Evolutionary conservation across 1,139 yeast genomes (phyloP).

Genomic region (Lodderomyces orthopsilosis): DNA sequence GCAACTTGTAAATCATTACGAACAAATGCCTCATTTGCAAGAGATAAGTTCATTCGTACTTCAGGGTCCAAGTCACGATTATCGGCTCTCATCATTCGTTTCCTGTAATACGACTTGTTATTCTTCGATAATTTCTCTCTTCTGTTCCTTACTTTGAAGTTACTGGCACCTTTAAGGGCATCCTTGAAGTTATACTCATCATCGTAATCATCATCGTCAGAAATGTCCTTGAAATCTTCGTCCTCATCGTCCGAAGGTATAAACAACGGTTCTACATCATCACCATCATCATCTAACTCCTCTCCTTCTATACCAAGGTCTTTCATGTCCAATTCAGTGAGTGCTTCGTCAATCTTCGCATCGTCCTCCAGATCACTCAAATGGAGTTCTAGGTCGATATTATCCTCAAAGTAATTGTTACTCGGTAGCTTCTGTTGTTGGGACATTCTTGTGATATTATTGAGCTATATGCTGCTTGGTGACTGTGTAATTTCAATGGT

Average conservation of each 20-base stretch:
- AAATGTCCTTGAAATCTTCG: constrained; percentile 9
- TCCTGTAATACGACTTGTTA: constrained; percentile 29
- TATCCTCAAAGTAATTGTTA: background rate
- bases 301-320: background rate
- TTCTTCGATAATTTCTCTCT: constrained; percentile 29
- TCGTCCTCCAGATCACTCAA: constrained; percentile 2
- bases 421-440: constrained; percentile 3
- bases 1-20: constrained; percentile 65
- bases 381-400: background rate
- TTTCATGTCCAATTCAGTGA: constrained; percentile 2
- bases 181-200: constrained; percentile 53
- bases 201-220: constrained; percentile 35
- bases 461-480: background rate
- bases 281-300: constrained; percentile 5
- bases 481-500: background rate
- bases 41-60: constrained; percentile 59
- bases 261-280: constrained; percentile 11
- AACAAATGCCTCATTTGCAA: constrained; percentile 81
- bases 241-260: constrained; percentile 9
- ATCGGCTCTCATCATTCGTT: constrained; percentile 35
- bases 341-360: constrained; percentile 3
- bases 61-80: constrained; percentile 64
- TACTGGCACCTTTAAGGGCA: constrained; percentile 61
- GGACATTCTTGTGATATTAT: background rate
- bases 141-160: constrained; percentile 51